A percentile compares a stretch with the other conserved stretches of the same genome.
phyloP scores from a whole-genome alignment of 345 rosid genomes.

The Rubroshorea leprosula region DNA sequence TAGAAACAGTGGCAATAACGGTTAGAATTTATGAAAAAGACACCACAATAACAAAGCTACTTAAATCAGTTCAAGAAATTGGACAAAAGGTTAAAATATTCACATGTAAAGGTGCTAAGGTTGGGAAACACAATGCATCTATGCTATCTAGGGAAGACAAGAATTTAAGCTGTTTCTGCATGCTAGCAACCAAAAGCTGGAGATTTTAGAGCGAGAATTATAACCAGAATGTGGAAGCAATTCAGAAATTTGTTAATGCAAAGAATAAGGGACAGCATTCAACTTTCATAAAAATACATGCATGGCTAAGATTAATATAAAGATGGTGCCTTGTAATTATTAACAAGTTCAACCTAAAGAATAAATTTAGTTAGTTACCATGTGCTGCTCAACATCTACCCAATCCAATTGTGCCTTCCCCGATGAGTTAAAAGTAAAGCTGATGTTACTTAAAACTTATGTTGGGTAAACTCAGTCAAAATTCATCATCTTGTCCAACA shows the following conservation, averaged over 20 bases:
- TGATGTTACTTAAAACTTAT: conserved; percentile 8
- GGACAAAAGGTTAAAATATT: background rate
- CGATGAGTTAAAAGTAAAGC: background rate
- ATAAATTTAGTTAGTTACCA: background rate
- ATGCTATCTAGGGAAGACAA: background rate
- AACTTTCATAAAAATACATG: background rate
- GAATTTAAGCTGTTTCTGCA: background rate
- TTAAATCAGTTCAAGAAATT: background rate
- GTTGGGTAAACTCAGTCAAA: background rate
- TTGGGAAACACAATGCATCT: background rate
- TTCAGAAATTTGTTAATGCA: background rate
- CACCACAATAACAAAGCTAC: no score
- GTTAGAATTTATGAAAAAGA: no score
- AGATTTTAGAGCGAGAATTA: no score
- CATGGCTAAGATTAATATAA: background rate
- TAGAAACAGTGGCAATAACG: no score
- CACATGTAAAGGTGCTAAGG: background rate
- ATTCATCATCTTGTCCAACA: conserved; percentile 8
- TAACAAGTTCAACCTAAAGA: background rate
- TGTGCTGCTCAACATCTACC: no score
- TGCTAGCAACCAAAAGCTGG: background rate
- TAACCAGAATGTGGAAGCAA: no score
- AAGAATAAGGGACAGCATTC: background rate
- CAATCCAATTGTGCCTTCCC: background rate
- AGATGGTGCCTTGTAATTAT: no score